phyloP scores from a whole-genome alignment of 1,139 yeast species.

The Kazachstania sp. region DNA sequence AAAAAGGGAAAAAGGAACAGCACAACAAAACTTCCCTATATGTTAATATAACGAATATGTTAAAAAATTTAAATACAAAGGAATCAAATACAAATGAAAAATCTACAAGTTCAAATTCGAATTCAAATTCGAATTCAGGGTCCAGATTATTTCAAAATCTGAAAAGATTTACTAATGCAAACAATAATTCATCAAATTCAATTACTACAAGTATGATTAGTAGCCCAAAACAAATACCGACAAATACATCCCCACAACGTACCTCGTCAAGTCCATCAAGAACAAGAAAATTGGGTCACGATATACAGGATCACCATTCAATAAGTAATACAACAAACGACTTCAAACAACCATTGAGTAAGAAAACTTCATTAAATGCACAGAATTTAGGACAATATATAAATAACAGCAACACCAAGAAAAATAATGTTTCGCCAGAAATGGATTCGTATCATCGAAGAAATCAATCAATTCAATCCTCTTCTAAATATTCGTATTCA shows the following conservation, averaged over 20 bases:
- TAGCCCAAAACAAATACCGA: slow-evolving; percentile 2
- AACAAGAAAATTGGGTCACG: background rate
- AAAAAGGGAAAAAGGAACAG: too few species aligned
- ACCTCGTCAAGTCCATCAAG: slow-evolving; percentile 8
- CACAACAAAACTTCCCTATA: too few species aligned
- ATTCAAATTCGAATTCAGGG: slow-evolving; percentile 7
- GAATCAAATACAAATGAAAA: slow-evolving; percentile 8
- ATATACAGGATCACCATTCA: background rate
- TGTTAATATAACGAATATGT: slow-evolving; percentile 1
- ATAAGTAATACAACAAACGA: background rate
- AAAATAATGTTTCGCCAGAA: slow-evolving; percentile 1
- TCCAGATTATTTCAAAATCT: slow-evolving; percentile 16
- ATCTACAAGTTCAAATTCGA: slow-evolving; percentile 1
- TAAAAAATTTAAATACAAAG: slow-evolving; percentile 3
- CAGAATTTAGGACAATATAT: slow-evolving; percentile 26
- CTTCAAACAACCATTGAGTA: slow-evolving; percentile 19
- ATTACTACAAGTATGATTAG: background rate
- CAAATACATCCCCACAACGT: background rate
- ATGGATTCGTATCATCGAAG: slow-evolving; percentile 12
- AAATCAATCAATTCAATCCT: slow-evolving; percentile 18
- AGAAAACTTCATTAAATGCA: slow-evolving; percentile 23
- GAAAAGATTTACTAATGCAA: slow-evolving; percentile 12
- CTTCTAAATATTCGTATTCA: slow-evolving; percentile 27
- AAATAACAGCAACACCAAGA: slow-evolving; percentile 11
- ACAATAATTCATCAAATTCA: background rate